Evolutionary conservation across 1,284 basidiomycete species (phyloP).

Genomic region (Puccinia hordei): DNA sequence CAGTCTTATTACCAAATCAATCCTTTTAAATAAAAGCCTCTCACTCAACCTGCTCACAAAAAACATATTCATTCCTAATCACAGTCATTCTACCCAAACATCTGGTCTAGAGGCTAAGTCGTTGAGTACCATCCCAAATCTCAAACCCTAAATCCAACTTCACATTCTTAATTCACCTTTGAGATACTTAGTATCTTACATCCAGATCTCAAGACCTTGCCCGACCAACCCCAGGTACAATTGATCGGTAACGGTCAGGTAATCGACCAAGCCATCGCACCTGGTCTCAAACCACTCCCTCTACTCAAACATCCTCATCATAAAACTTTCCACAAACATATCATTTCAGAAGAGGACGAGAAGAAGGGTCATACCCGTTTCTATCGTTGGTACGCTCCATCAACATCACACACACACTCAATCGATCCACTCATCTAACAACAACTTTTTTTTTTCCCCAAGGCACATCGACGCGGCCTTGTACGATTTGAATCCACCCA

Average conservation of each 20-base stretch:
- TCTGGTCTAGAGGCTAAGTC: conserved; percentile 51
- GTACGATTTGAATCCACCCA: conserved; percentile 73
- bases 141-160: background rate
- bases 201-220: conserved; percentile 60
- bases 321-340: conserved; percentile 82
- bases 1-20: background rate
- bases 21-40: too few relatives aligned
- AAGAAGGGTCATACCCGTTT: conserved; percentile 75
- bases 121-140: background rate
- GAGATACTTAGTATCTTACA: conserved; percentile 55
- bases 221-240: conserved; percentile 58
- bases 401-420: background rate
- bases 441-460: too few relatives aligned
- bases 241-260: conserved; percentile 59
- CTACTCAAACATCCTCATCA: conserved; percentile 76
- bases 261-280: conserved; percentile 26
- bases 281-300: conserved; percentile 55
- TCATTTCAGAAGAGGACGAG: conserved; percentile 75
- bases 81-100: conserved; percentile 57
- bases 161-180: background rate
- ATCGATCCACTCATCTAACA: too few relatives aligned
- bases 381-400: conserved; percentile 70
- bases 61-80: conserved; percentile 52
- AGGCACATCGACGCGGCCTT: conserved; percentile 87
- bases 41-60: too few relatives aligned